Conservation (phyloP, 2,329 filamentous ascomycete genomes). For the Thielaviopsis euricoi region DNA sequence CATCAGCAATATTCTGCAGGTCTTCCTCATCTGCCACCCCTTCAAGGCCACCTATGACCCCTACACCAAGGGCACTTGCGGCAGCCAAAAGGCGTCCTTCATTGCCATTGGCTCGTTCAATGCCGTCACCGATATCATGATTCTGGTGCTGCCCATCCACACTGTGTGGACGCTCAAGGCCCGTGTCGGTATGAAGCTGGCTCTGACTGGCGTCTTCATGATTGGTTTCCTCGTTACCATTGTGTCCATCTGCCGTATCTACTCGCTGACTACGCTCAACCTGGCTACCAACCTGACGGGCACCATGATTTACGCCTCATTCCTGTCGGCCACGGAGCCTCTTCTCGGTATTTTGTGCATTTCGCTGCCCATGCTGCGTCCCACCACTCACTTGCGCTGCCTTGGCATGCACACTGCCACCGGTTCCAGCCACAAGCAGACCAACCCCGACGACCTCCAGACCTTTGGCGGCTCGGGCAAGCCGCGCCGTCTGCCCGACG, state of each 20-base stretch:
- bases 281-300: constrained; percentile 14
- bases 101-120: constrained; percentile 24
- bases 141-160: constrained; percentile 22
- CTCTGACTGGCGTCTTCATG: constrained; percentile 17
- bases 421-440: constrained; percentile 5
- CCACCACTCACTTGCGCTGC: constrained; percentile 10
- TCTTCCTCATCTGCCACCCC: constrained; percentile 17
- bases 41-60: constrained; percentile 16
- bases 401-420: constrained; percentile 1
- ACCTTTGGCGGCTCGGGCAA: constrained; percentile 8
- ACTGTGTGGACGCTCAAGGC: constrained; percentile 22
- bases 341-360: constrained; percentile 15
- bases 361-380: constrained; percentile 15
- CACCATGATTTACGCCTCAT: constrained; percentile 15
- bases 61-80: constrained; percentile 19
- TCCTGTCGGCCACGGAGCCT: constrained; percentile 15
- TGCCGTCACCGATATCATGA: constrained; percentile 22
- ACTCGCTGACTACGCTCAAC: constrained; percentile 15
- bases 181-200: constrained; percentile 17
- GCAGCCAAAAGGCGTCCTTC: constrained; percentile 22
- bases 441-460: constrained; percentile 6
- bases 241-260: constrained; percentile 15
- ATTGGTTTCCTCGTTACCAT: constrained; percentile 17
- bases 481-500: constrained; percentile 2
- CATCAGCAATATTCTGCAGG: constrained; percentile 15